Base-by-base conservation (phyloP, 805 yeast genomes). In the Jamesozyma spencerorum region DNA sequence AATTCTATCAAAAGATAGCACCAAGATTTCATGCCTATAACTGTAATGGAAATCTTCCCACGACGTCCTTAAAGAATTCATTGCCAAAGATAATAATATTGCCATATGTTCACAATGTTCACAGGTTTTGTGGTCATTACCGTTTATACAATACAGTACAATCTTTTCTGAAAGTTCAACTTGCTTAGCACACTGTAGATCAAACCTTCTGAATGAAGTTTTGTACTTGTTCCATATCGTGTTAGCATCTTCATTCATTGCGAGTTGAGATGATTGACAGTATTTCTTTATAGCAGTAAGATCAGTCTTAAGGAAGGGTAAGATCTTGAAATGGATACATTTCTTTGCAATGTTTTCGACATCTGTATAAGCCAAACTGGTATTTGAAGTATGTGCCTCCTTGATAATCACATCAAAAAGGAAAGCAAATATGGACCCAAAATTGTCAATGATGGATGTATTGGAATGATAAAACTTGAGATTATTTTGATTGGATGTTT, bases 151-250 rank as follows among this genome's bases (percentile, higher is more conserved):
- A 57, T 87, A 90, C n/a, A 88, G 75, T 5, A 85, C 65, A 38
- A 86, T 74, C 54, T 85, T 94, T 0, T 92, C 71, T 8, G 86
- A 68, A 20, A 76, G 68, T 27, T 92, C 82, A 45, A 81, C 31
- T 45, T 50, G 65, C 55, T 86, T 87, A n/a, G 86, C 72, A 15
- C 79, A 82, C 62, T 90, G 97, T 42, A 83, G 76, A 54, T 84
- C 86, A 60, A 87, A 88, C 55, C 88, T 85, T 47, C 97, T 71
- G 40, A 87, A 69, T 3, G 85, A 76, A 5, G 85, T 78, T 3
- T 94, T 92, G 33, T 72, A 67, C 30, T 71, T 66, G 42, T 69
- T 75, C 13, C 54, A 51, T 8, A 26, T 27, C 6, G 14, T 26
- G 6, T 33, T 17, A 18, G 5, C 14, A 32, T 26, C 27, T 12